Conservation (phyloP, 2,329 filamentous ascomycete species). For the Aspergillus japonicus region DNA sequence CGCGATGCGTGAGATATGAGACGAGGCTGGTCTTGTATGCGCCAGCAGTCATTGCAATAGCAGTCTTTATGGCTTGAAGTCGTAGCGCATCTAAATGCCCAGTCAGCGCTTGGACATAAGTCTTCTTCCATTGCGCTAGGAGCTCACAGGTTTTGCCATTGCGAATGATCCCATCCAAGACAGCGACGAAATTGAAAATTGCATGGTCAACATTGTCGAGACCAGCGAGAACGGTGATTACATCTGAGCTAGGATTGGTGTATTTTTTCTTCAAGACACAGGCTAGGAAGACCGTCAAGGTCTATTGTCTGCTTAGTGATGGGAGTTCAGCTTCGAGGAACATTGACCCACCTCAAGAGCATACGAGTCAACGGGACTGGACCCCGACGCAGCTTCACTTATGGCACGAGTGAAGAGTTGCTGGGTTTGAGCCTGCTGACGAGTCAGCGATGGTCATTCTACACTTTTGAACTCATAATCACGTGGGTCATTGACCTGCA, state of each 20-base stretch:
- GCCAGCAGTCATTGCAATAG: constrained; percentile 83
- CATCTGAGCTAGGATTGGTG: constrained; percentile 90
- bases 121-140: background rate
- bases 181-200: constrained; percentile 83
- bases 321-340: constrained; percentile 31
- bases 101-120: constrained; percentile 5
- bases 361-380: constrained; percentile 66
- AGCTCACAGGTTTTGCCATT: constrained; percentile 68
- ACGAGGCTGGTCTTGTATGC: constrained; percentile 92
- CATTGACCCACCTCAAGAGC: constrained; percentile 71
- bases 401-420: constrained; percentile 76
- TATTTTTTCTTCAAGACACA: constrained; percentile 84
- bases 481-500: constrained; percentile 56
- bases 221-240: constrained; percentile 85
- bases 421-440: constrained; percentile 61
- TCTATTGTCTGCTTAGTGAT: constrained; percentile 57
- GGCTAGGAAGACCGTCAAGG: constrained; percentile 82
- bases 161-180: constrained; percentile 78
- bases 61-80: constrained; percentile 74
- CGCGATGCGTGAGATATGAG: constrained; percentile 91
- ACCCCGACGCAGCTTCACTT: constrained; percentile 61
- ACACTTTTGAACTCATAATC: background rate
- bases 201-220: constrained; percentile 83
- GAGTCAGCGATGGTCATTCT: constrained; percentile 15
- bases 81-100: constrained; percentile 65